A percentile compares a stretch with the other conserved stretches of the same genome.
phyloP scores from a whole-genome alignment of 1,284 basidiomycete genomes.

The Malassezia obtusa region DNA sequence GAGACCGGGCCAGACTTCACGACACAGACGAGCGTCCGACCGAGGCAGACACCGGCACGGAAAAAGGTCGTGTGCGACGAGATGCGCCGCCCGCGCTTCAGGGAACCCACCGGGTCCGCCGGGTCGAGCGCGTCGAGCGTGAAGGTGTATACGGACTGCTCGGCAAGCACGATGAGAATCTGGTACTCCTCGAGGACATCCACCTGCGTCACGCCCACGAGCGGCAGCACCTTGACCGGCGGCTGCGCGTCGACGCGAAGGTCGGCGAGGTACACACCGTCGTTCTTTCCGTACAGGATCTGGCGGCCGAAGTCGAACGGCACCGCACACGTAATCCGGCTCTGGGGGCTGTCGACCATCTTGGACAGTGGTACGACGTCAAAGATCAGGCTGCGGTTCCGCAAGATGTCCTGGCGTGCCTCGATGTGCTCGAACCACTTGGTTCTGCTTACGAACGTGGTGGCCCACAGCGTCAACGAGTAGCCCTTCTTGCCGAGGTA shows the following conservation, averaged over 20 bases:
- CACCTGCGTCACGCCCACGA: conserved; percentile 84
- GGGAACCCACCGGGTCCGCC: conserved; percentile 74
- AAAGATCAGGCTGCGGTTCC: conserved; percentile 76
- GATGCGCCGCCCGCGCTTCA: conserved; percentile 88
- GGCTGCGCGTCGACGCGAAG: conserved; percentile 59
- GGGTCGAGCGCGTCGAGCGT: conserved; percentile 86
- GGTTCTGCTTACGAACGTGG: conserved; percentile 69
- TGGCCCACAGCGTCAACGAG: conserved; percentile 83
- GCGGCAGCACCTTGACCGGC: conserved; percentile 78
- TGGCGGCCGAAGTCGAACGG: conserved; percentile 78
- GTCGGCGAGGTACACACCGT: conserved; percentile 89
- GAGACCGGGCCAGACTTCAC: conserved; percentile 90
- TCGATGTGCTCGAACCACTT: conserved; percentile 92
- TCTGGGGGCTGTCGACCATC: conserved; percentile 71
- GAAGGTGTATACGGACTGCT: conserved; percentile 90
- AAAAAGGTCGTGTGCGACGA: conserved; percentile 96
- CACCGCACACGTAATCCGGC: conserved; percentile 77
- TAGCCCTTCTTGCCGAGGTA: conserved; percentile 90
- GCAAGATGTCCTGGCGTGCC: conserved; percentile 75
- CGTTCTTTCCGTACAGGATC: conserved; percentile 90
- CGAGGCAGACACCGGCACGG: conserved; percentile 87
- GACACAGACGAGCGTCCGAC: conserved; percentile 88
- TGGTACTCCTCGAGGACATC: conserved; percentile 95
- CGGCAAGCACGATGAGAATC: conserved; percentile 76
- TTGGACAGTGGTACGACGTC: conserved; percentile 76